A percentile compares a stretch with the other conserved stretches of the same genome.
Evolutionary conservation across 768 basidiomycete genomes (phyloP).

Genomic region (Boletus coccyginus): DNA sequence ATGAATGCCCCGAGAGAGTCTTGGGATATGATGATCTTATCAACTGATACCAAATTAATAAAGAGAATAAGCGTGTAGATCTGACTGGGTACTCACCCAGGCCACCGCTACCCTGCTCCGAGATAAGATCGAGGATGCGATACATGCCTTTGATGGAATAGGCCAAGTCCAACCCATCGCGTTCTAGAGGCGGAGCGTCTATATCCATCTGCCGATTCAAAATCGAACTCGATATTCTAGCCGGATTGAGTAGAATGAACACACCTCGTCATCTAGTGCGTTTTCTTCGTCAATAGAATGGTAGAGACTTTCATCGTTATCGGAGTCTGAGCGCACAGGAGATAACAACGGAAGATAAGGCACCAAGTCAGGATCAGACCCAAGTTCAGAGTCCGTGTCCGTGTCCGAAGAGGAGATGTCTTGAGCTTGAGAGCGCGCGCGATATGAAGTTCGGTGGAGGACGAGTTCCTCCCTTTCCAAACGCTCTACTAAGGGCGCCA

Average conservation of each 20-base stretch:
- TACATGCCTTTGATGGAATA: conserved; percentile 45
- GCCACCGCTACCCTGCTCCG: conserved; percentile 48
- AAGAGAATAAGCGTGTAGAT: not conserved
- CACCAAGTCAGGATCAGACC: conserved; percentile 1
- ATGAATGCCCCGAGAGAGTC: conserved; percentile 46
- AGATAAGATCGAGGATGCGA: conserved; percentile 52
- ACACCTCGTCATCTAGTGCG: conserved; percentile 7
- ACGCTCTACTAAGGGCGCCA: conserved; percentile 5
- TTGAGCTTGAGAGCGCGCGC: not conserved
- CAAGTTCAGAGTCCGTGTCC: conserved; percentile 1
- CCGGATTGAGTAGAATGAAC: not conserved
- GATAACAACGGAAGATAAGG: not conserved
- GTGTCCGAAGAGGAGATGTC: not conserved
- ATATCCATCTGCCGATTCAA: conserved; percentile 19
- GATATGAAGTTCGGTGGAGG: not conserved
- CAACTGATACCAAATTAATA: conserved; percentile 37
- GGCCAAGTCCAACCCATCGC: conserved; percentile 20
- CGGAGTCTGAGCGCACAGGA: not conserved
- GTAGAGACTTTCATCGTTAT: conserved; percentile 9
- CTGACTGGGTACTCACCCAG: conserved; percentile 38
- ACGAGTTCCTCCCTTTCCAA: not conserved
- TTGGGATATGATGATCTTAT: conserved; percentile 62
- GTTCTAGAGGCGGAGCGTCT: conserved; percentile 1
- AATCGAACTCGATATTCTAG: not conserved
- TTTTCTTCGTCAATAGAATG: conserved; percentile 11